Base-by-base conservation (phyloP, 768 basidiomycete species). In the Hortiboletus campestris region DNA sequence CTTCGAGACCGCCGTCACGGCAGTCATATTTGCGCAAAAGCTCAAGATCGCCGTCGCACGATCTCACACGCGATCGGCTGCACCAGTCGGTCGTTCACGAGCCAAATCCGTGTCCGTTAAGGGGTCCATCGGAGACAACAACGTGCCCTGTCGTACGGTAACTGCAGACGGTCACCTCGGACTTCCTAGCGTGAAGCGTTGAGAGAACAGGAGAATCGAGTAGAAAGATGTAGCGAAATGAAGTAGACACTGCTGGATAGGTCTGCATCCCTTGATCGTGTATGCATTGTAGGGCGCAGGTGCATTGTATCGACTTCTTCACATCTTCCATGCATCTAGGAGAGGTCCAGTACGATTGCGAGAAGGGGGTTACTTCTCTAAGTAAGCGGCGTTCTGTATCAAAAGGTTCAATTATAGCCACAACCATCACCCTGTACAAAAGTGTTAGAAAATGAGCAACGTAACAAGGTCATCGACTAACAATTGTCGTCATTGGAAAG, bases 401-500 rank as follows among this genome's bases (percentile, higher is more conserved):
- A 66, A 29, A 5, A 57, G 25, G 10, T 13, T 59, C n/a, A n/a
- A n/a, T n/a, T n/a, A 42, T 64, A 61, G 1, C 64, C 47, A 3
- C 52, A 53, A 4, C 68, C 72, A 17, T 74, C 61, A 8, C 68
- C 73, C 71, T 72, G 35, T 20, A 45, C 20, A 34, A 9, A 12
- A 32, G 2, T 2, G 25, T 60, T 40, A 53, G 63, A n/a, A n/a
- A 39, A 17, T 12, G 32, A 34, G 32, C 13, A 5, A 31, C 10
- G 6, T n/a, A 43, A 11, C 32, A 52, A n/a, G n/a, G n/a, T n/a
- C n/a, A n/a, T n/a, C 17, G 16, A 67, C 76, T 61, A 19, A 76
- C 74, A 20, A 76, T 58, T 29, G 70, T 2, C 19, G 41, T 49
- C 42, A 49, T 28, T 1, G 76, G 76, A 67, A 79, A 79, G 6